phyloP scores from a whole-genome alignment of 2,329 filamentous ascomycete genomes.

The Pleurostoma richardsiae region DNA sequence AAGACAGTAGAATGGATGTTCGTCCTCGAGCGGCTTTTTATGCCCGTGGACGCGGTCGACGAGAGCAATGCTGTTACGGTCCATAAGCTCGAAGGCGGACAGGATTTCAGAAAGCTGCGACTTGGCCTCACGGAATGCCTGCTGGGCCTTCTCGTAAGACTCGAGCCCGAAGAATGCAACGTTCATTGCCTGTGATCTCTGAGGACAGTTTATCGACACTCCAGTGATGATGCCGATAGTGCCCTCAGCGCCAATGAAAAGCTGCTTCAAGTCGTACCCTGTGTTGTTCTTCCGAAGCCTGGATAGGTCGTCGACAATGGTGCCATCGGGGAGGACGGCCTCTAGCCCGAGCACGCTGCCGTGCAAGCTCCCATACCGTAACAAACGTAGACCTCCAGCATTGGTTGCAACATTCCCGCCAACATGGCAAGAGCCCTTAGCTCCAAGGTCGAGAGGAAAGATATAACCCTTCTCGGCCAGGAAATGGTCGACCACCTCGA shows the following conservation, averaged over 20 bases:
- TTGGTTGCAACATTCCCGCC: conserved; percentile 96
- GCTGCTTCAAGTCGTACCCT: conserved; percentile 93
- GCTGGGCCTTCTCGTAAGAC: conserved; percentile 83
- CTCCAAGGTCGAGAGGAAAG: conserved; percentile 94
- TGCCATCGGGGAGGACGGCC: conserved; percentile 89
- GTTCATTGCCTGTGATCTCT: conserved; percentile 81
- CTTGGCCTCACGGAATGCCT: conserved; percentile 86
- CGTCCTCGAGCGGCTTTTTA: conserved; percentile 73
- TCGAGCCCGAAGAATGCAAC: conserved; percentile 92
- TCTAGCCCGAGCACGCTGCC: conserved; percentile 90
- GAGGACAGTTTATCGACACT: conserved; percentile 83
- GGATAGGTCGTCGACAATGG: conserved; percentile 81
- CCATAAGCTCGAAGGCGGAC: conserved; percentile 97
- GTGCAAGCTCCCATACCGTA: conserved; percentile 92
- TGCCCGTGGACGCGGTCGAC: conserved; percentile 71
- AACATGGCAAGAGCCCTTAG: conserved; percentile 94
- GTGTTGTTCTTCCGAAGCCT: conserved; percentile 97
- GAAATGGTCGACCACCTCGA: conserved; percentile 84
- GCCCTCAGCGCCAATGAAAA: conserved; percentile 93
- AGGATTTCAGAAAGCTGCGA: conserved; percentile 88
- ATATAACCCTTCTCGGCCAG: conserved; percentile 80
- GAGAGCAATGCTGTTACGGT: conserved; percentile 72
- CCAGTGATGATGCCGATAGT: conserved; percentile 93
- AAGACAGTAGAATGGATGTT: conserved; percentile 92
- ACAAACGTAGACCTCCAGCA: conserved; percentile 81